Base-by-base conservation (phyloP, 2,329 filamentous ascomycete genomes). In the Cladosporium oxysporum region DNA sequence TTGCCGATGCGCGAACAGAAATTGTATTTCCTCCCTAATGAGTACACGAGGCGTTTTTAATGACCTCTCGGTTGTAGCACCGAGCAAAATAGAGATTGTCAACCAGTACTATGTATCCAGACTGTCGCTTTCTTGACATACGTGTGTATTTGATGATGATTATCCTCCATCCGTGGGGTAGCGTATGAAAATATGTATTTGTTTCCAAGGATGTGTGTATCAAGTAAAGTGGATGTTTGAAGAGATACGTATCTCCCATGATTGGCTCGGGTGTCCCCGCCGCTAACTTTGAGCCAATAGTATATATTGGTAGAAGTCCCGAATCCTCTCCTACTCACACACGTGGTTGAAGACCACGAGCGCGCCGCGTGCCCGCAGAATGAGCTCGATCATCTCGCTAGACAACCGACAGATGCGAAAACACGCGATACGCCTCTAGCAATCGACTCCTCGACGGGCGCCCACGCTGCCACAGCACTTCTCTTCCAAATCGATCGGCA, bases 401-500 rank as follows among this genome's bases (percentile, higher is more conserved):
- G 41, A 21, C 41, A 47, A 21, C 11, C n/a, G 4, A 21, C 10
- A 23, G 3, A 47, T 47, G 41, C 41, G 8, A 47, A 21, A 10
- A 3, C 21, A 21, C n/a, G 41, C 41, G 41, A 47, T 47, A n/a
- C 2, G 41, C n/a, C n/a, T n/a, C n/a, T 1, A 8, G 21, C 5
- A 47, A 47, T 23, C 8, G 41, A 8, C 11, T 21, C 3, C 41
- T 21, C 6, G 23, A 53, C 5, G 33, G 12, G 3, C 31, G 31
- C 33, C 33, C 33, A 14, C 33, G 33, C 12, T 52, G 49, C 49
- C 23, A 29, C 23, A 16, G 28, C 23, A 26, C 49, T 29, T 28
- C 23, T 53, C 23, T 53, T 11, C 26, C 23, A 53, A 29, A 53
- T 53, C 55, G 58, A 47, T 47, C 35, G 37, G 58, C 58, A 60